These are phyloP conservation scores for Mariannaea sp. DNA, from an alignment of 2,329 filamentous ascomycete species.

Conservation along the genomic window DNA sequence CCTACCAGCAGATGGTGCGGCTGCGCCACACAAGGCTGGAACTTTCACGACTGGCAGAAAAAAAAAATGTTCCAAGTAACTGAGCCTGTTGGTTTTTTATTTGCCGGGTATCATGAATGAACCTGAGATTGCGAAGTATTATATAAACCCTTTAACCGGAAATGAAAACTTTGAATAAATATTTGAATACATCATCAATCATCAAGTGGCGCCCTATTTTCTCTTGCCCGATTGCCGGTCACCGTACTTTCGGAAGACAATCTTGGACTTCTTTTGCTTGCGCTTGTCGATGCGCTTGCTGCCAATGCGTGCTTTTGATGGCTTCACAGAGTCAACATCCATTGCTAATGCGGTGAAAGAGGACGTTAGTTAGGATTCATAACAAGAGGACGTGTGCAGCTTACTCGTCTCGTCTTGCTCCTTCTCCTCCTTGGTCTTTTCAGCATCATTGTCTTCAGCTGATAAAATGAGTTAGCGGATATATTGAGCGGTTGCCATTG, in stretches of 20 bases:
- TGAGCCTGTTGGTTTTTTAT: slow-evolving; percentile 20
- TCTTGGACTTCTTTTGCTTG: slow-evolving; percentile 58
- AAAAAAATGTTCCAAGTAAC: no score
- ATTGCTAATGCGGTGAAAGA: slow-evolving; percentile 51
- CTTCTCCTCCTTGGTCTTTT: slow-evolving; percentile 40
- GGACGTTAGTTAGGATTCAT: not conserved
- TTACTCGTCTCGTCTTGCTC: slow-evolving; percentile 31
- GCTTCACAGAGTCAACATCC: slow-evolving; percentile 60
- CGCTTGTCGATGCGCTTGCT: slow-evolving; percentile 64
- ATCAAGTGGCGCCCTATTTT: slow-evolving; percentile 38
- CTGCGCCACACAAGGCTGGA: slow-evolving; percentile 38
- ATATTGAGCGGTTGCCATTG: not conserved
- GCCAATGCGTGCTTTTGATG: slow-evolving; percentile 44
- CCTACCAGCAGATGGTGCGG: not conserved
- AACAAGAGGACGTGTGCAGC: slow-evolving; percentile 19
- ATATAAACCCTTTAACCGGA: slow-evolving; percentile 13
- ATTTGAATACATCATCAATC: slow-evolving; percentile 19
- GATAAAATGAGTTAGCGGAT: slow-evolving; percentile 13
- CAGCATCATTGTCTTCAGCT: slow-evolving; percentile 39
- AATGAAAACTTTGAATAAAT: slow-evolving; percentile 14
- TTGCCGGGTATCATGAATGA: slow-evolving; percentile 35
- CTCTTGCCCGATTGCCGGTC: slow-evolving; percentile 55
- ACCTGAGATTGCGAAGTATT: slow-evolving; percentile 34
- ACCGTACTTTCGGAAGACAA: slow-evolving; percentile 65
- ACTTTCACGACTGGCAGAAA: not conserved